phyloP scores from a whole-genome alignment of 2,329 filamentous ascomycete genomes.

The Thielaviopsis ethacetica region DNA sequence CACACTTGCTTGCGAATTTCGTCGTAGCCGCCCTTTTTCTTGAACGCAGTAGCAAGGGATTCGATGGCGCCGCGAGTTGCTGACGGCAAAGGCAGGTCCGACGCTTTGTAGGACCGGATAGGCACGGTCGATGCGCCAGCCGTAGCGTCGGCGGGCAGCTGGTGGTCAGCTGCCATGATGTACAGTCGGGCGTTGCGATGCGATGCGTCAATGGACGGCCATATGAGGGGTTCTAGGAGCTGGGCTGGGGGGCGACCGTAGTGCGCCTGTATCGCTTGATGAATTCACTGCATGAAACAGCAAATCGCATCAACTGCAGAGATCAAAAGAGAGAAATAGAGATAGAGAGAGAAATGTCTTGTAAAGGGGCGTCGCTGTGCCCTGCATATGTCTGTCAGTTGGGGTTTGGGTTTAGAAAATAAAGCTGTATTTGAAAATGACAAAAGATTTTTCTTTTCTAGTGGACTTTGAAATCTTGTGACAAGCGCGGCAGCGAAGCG shows the following conservation, averaged over 20 bases:
- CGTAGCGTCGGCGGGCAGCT: background rate
- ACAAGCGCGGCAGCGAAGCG: too few relatives aligned
- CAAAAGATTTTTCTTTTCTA: too few relatives aligned
- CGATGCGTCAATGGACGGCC: background rate
- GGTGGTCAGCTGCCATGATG: background rate
- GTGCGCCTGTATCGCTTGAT: background rate
- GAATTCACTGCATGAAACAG: background rate
- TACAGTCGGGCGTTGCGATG: background rate
- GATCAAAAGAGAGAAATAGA: too few relatives aligned
- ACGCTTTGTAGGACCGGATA: constrained; percentile 47
- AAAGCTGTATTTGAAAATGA: too few relatives aligned
- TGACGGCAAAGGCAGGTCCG: constrained; percentile 57
- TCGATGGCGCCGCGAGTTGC: constrained; percentile 61
- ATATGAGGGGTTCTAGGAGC: background rate
- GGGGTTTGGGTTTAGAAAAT: background rate
- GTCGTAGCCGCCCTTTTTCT: constrained; percentile 76
- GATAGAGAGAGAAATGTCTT: background rate
- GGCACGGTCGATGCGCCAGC: constrained; percentile 1
- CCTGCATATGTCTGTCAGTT: background rate
- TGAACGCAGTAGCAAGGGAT: constrained; percentile 61
- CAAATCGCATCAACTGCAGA: too few relatives aligned
- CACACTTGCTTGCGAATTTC: constrained; percentile 60
- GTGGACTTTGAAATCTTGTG: too few relatives aligned
- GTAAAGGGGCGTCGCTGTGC: background rate
- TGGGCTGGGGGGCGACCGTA: background rate